Base-by-base conservation (phyloP, 305 asterid species). In the Fraxinus ornus region DNA sequence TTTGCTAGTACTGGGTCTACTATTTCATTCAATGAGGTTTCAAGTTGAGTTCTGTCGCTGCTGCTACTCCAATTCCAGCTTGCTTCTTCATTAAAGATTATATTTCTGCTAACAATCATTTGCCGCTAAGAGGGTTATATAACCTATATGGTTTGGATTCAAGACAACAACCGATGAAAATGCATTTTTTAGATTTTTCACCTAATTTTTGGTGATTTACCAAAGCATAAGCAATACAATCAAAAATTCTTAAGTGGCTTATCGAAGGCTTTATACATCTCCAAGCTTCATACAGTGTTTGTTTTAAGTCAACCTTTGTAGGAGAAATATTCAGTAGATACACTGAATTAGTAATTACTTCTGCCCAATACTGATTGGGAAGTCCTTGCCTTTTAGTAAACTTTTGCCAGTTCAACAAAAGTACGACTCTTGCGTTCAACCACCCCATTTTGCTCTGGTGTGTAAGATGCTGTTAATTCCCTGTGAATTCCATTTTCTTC, bases 291-390 rank as follows among this genome's bases (percentile, higher is more conserved):
- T 1, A 57, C 0, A 78, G 49, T n/a, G 71, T 79, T 24, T 62
- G 7, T 21, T 79, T 79, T 36, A 36, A 36, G 41, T 6, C 9
- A 36, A 2, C 41, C 41, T 36, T 36, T 36, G 41, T 6, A 83
- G 15, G n/a, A 13, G 22, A 52, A 52, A 52, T 52, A 52, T 52
- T 52, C 1, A 17, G 22, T n/a, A 52, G 8, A 52, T 83, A 83
- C 1, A 78, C 70, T 2, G 70, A 36, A 0, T 9, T 78, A 37
- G 44, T 37, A 37, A 21, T 41, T 26, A 33, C 81, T 77, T 82
- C 78, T 9, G 36, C 9, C 76, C 86, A 83, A 4, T 73, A 79
- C 1, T 79, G 35, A 83, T 37, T 79, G 60, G 78, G 6, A 68
- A 83, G 77, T 13, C 75, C 32, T 79, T 83, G 5, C 36, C 80